Evolutionary conservation across 2,329 filamentous ascomycete genomes (phyloP).

Genomic region (Cadophora gregata): DNA sequence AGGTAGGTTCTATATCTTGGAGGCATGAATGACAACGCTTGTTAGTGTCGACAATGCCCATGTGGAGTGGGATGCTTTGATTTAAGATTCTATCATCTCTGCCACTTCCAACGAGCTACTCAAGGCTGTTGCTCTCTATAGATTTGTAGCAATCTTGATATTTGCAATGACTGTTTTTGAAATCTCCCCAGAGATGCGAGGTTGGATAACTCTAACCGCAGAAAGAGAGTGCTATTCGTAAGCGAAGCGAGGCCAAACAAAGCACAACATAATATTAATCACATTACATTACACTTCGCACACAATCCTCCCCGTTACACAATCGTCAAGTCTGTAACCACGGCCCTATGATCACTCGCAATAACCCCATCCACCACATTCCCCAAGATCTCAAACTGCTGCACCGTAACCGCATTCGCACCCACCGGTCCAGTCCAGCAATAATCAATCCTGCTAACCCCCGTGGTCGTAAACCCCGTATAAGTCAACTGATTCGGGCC

Average conservation of each 20-base stretch:
- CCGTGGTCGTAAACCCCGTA: slow-evolving; percentile 15
- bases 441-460: slow-evolving; percentile 14
- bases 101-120: too few species aligned
- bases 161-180: too few species aligned
- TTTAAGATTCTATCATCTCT: too few species aligned
- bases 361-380: slow-evolving; percentile 9
- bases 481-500: slow-evolving; percentile 13
- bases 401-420: not conserved
- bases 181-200: too few species aligned
- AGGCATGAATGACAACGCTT: not conserved
- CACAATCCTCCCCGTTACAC: not conserved
- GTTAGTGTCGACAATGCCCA: not conserved
- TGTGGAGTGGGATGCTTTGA: not conserved
- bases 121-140: too few species aligned
- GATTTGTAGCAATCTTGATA: too few species aligned
- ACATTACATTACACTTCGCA: too few species aligned
- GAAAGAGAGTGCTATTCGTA: too few species aligned
- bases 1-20: too few species aligned
- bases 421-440: slow-evolving; percentile 11
- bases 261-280: too few species aligned
- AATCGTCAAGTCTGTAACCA: slow-evolving; percentile 10
- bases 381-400: slow-evolving; percentile 15
- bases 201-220: too few species aligned
- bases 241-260: too few species aligned
- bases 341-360: slow-evolving; percentile 16